These are phyloP conservation scores for Mycena vulgaris DNA, from an alignment of 768 basidiomycete species.

Conservation along the genomic window DNA sequence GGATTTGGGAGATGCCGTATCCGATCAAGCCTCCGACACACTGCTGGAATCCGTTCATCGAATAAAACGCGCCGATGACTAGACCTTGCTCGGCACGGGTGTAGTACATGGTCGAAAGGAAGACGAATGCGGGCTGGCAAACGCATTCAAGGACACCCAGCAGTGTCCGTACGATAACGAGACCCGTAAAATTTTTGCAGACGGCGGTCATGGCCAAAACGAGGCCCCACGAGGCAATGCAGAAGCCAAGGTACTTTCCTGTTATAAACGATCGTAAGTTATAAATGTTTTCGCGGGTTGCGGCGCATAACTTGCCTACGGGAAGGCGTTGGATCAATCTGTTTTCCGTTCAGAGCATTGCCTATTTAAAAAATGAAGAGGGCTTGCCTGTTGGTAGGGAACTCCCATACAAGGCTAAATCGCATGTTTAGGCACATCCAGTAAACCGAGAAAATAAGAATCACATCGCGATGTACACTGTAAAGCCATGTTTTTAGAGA, in stretches of 20 bases:
- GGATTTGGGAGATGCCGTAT: slow-evolving; percentile 64
- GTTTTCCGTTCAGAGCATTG: neutral
- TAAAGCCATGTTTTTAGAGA: slow-evolving; percentile 3
- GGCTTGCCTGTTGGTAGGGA: slow-evolving; percentile 57
- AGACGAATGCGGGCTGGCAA: slow-evolving; percentile 65
- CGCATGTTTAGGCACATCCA: neutral
- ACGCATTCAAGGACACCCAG: slow-evolving; percentile 65
- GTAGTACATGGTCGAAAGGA: slow-evolving; percentile 68
- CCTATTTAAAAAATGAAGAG: neutral
- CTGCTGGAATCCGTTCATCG: slow-evolving; percentile 65
- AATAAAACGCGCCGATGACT: slow-evolving; percentile 61
- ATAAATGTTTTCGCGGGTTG: too few species aligned
- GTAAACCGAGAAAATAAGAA: slow-evolving; percentile 13
- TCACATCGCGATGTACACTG: slow-evolving; percentile 61
- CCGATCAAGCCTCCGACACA: slow-evolving; percentile 64
- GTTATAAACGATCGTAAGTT: too few species aligned
- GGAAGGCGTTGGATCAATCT: slow-evolving; percentile 64
- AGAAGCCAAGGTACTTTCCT: slow-evolving; percentile 60
- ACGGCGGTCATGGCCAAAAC: slow-evolving; percentile 66
- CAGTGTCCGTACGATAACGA: slow-evolving; percentile 63
- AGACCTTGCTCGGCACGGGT: slow-evolving; percentile 65
- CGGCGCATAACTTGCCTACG: too few species aligned
- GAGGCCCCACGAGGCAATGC: slow-evolving; percentile 55
- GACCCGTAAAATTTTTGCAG: slow-evolving; percentile 59
- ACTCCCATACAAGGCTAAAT: slow-evolving; percentile 58